These are phyloP conservation scores for Didymella sp. DNA, from an alignment of 2,329 filamentous ascomycete genomes.

Conservation along the genomic window DNA sequence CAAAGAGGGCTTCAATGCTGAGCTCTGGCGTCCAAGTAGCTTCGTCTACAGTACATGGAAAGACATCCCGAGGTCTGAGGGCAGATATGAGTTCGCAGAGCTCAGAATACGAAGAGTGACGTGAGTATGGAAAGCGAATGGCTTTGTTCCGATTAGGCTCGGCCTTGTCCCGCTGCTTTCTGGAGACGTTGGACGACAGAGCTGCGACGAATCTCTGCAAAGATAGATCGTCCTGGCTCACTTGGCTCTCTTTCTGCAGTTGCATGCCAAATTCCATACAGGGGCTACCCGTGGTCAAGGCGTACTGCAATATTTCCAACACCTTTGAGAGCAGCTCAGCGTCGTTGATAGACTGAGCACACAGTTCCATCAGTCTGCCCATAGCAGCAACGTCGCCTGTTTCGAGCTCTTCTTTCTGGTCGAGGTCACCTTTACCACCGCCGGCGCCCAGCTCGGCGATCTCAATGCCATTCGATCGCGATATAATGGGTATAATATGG, in stretches of 20 bases:
- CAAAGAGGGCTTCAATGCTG: constrained; percentile 75
- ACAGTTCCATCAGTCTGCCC: constrained; percentile 62
- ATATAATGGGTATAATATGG: constrained; percentile 79
- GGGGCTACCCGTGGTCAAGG: constrained; percentile 25
- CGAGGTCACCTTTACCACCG: constrained; percentile 78
- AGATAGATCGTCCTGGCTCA: constrained; percentile 35
- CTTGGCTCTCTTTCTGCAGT: constrained; percentile 32
- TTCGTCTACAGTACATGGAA: constrained; percentile 76
- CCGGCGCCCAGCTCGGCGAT: constrained; percentile 78
- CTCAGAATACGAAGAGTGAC: constrained; percentile 86
- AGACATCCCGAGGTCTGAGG: constrained; percentile 77
- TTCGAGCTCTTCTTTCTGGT: constrained; percentile 71
- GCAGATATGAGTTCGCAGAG: constrained; percentile 72
- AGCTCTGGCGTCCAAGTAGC: constrained; percentile 67
- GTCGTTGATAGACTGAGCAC: constrained; percentile 49
- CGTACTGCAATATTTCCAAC: constrained; percentile 42
- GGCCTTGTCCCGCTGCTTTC: not conserved
- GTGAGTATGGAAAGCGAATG: constrained; percentile 78
- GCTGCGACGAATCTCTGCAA: constrained; percentile 44
- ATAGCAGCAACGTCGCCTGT: constrained; percentile 58
- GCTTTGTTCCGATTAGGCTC: constrained; percentile 22
- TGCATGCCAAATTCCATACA: constrained; percentile 39
- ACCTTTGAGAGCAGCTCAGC: constrained; percentile 47
- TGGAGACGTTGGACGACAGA: constrained; percentile 28
- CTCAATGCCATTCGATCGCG: constrained; percentile 67